Base-by-base conservation (phyloP, 768 basidiomycete genomes). In the Podaxis sp. region DNA sequence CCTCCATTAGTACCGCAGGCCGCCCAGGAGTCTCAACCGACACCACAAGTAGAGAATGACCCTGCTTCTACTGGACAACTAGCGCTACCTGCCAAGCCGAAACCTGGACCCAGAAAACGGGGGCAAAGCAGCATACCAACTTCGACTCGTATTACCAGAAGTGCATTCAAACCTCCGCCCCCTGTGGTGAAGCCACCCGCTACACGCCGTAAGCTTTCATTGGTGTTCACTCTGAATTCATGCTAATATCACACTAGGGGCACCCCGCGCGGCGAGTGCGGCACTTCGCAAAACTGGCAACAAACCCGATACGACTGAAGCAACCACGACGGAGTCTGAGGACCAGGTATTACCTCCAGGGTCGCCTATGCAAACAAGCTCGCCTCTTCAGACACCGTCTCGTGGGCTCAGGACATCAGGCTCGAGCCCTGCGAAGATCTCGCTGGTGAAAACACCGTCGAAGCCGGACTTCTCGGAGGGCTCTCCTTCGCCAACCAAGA, bases 331-430 rank as follows among this genome's bases (percentile, higher is more conserved):
- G 47, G 43, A 51, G 3, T 36, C 25, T 57, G 49, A 41, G 40
- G 69, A 72, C n/a, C 13, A 4, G 13, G 8, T 47, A 11, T 43
- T 71, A 25, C 66, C 68, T 2, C 71, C 73, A 36, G 73, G 74
- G 50, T 76, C 77, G 17, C 73, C 75, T 9, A 75, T 75, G 72
- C 73, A 69, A 55, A 55, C 70, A n/a, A 68, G 63, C 27, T 75
- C 75, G 11, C 75, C 76, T 6, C 51, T 49, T 8, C 69, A 66
- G 60, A 62, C 58, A 2, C 43, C 65, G 7, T 25, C 51, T 8
- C 56, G 37, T 11, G 57, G 50, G 52, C 54, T 43, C 25, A 19
- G 63, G 36, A 65, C 62, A 12, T 71, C 71, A 7, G 59, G 58
- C 15, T 67, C 70, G 5, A 65, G 68, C 47, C 24, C 67, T 58